Conservation (phyloP, 805 yeast species). For the Wickerhamiella hasegawae region DNA sequence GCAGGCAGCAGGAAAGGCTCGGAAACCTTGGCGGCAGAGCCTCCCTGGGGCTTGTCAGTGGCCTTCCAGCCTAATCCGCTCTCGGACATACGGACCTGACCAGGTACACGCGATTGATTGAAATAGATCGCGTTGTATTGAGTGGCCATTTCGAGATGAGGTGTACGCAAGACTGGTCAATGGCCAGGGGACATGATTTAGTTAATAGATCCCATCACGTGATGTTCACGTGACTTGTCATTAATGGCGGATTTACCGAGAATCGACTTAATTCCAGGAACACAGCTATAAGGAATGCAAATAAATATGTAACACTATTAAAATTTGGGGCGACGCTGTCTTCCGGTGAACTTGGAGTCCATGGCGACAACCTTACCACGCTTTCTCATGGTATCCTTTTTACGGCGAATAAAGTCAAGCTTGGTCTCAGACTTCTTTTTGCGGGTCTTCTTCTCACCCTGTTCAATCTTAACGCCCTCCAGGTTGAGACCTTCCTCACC, state of each 20-base stretch:
- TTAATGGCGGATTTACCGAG: too few relatives aligned
- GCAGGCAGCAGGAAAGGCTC: slow-evolving; percentile 82
- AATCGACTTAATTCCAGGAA: too few relatives aligned
- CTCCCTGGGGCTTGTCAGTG: slow-evolving; percentile 28
- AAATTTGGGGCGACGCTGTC: slow-evolving; percentile 58
- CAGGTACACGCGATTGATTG: slow-evolving; percentile 69
- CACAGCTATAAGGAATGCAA: too few relatives aligned
- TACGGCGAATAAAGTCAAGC: slow-evolving; percentile 71
- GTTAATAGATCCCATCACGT: too few relatives aligned
- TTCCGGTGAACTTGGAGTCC: slow-evolving; percentile 84
- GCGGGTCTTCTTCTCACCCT: slow-evolving; percentile 21
- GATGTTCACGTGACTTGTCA: too few relatives aligned
- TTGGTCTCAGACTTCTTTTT: slow-evolving; percentile 49
- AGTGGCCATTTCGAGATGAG: slow-evolving; percentile 15
- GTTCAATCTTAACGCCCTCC: slow-evolving; percentile 66
- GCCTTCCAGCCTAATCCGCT: slow-evolving; percentile 98
- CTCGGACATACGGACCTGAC: slow-evolving; percentile 87
- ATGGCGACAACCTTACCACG: slow-evolving; percentile 78
- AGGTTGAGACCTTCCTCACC: slow-evolving; percentile 62
- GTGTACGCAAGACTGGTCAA: too few relatives aligned
- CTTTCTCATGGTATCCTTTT: slow-evolving; percentile 84
- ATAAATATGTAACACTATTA: slow-evolving; percentile 17
- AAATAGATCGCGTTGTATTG: slow-evolving; percentile 86
- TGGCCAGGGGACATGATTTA: too few relatives aligned
- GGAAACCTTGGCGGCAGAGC: slow-evolving; percentile 31